Percentiles rank a stretch among this genome's conserved stretches.
Evolutionary conservation across 345 rosid genomes (phyloP).

Genomic region (Ailanthus altissimus): DNA sequence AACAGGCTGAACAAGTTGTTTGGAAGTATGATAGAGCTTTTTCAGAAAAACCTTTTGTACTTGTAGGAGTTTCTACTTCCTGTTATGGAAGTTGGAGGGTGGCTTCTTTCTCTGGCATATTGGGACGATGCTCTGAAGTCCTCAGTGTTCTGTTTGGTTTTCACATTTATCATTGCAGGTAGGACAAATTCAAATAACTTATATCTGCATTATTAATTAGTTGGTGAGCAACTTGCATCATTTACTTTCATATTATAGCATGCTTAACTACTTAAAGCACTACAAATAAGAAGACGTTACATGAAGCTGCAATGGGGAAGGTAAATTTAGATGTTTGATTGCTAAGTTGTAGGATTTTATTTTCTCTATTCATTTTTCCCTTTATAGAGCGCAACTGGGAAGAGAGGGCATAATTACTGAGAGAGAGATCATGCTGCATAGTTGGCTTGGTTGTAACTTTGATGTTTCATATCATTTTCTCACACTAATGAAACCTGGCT

Average conservation of each 20-base stretch:
- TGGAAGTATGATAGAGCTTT: not conserved
- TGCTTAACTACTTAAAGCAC: not conserved
- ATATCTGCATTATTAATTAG: conserved; percentile 4
- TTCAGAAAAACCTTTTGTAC: not conserved
- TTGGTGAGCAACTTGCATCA: not conserved
- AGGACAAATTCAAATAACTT: conserved; percentile 17
- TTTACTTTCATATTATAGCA: not conserved
- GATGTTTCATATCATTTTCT: not conserved
- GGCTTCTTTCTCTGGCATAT: conserved; percentile 52
- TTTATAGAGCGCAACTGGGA: not conserved
- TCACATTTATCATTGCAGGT: conserved; percentile 71
- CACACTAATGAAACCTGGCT: conserved; percentile 3
- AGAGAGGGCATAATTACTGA: not conserved
- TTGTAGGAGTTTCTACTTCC: conserved; percentile 85
- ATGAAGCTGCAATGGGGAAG: not conserved
- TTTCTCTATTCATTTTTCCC: not conserved
- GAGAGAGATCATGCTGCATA: not conserved
- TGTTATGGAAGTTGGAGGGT: conserved; percentile 57
- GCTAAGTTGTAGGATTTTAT: not conserved
- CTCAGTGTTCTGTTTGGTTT: conserved; percentile 63
- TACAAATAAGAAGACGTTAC: too few species aligned
- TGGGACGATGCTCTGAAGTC: conserved; percentile 89
- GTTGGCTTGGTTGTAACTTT: not conserved
- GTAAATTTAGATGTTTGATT: not conserved
- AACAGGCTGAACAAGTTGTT: not conserved